These are phyloP conservation scores for Ajuga reptans DNA, from an alignment of 305 asterid species.

Conservation along the genomic window DNA sequence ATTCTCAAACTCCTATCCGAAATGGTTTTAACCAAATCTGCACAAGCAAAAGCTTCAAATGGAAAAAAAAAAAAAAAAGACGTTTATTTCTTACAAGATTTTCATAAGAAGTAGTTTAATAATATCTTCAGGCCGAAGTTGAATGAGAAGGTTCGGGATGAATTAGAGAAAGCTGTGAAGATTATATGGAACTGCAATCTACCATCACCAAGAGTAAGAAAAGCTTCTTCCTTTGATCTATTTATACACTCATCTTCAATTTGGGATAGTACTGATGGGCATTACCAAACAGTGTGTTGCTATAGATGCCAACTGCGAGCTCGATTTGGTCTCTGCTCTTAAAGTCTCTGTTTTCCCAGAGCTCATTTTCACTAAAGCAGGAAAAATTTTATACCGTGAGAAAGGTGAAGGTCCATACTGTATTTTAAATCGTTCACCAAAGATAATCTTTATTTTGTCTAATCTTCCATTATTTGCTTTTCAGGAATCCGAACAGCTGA, in stretches of 20 bases:
- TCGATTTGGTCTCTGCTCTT: slow-evolving; percentile 67
- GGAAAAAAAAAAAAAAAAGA: neutral
- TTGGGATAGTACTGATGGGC: slow-evolving; percentile 19
- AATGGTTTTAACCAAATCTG: too few species aligned
- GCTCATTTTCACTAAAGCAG: slow-evolving; percentile 81
- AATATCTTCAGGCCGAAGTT: slow-evolving; percentile 61
- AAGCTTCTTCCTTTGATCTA: slow-evolving; percentile 6
- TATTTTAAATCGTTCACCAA: slow-evolving; percentile 6
- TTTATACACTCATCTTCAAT: slow-evolving; percentile 6
- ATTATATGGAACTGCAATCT: slow-evolving; percentile 87
- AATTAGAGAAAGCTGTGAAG: slow-evolving; percentile 76
- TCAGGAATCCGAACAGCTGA: slow-evolving; percentile 68
- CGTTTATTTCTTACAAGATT: neutral
- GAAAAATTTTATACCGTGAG: slow-evolving; percentile 78
- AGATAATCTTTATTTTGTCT: neutral
- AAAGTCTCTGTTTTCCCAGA: slow-evolving; percentile 67
- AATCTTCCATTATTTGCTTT: slow-evolving; percentile 3
- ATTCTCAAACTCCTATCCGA: neutral
- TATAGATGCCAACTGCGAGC: slow-evolving; percentile 70
- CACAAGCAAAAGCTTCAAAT: neutral
- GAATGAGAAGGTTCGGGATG: slow-evolving; percentile 55
- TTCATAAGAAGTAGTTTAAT: neutral
- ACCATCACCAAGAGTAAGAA: slow-evolving; percentile 84
- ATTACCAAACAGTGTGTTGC: slow-evolving; percentile 60
- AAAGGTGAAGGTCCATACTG: slow-evolving; percentile 38